Percentiles rank a stretch among this genome's conserved stretches.
Evolutionary conservation across 768 basidiomycete genomes (phyloP).

Genomic region (Tylopilus felleus): DNA sequence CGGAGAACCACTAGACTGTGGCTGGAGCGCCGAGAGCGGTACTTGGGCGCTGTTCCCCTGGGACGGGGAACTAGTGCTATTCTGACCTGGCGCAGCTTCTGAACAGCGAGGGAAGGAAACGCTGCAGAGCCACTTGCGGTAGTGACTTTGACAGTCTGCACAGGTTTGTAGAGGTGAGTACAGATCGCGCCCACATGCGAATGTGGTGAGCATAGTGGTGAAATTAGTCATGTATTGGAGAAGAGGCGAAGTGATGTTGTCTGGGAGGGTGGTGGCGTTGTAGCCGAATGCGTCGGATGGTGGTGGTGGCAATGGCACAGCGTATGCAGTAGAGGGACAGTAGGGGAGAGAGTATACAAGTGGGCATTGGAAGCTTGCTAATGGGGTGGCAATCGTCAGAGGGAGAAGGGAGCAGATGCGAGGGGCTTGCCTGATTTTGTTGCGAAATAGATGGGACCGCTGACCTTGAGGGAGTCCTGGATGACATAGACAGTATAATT

Average conservation of each 20-base stretch:
- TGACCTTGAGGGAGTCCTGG: slow-evolving; percentile 52
- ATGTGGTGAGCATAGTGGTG: slow-evolving; percentile 64
- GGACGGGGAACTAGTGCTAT: slow-evolving; percentile 16
- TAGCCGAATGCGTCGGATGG: slow-evolving; percentile 42
- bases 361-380: slow-evolving; percentile 65
- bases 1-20: slow-evolving; percentile 38
- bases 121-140: slow-evolving; percentile 75
- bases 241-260: slow-evolving; percentile 46
- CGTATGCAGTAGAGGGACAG: slow-evolving; percentile 68
- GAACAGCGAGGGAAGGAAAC: slow-evolving; percentile 72
- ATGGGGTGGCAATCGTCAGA: background rate
- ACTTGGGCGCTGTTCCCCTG: slow-evolving; percentile 26
- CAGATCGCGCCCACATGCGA: slow-evolving; percentile 74
- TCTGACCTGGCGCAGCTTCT: slow-evolving; percentile 41
- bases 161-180: slow-evolving; percentile 81
- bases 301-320: slow-evolving; percentile 61
- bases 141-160: slow-evolving; percentile 67
- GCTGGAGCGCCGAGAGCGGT: slow-evolving; percentile 49
- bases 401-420: background rate
- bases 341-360: slow-evolving; percentile 69
- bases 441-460: slow-evolving; percentile 64
- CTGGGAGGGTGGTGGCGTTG: slow-evolving; percentile 50
- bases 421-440: slow-evolving; percentile 76
- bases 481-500: slow-evolving; percentile 80
- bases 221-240: slow-evolving; percentile 67